These are phyloP conservation scores for Obelidium mucronatum DNA, from an alignment of 192 early-diverging fungal genomes.

Conservation along the genomic window DNA sequence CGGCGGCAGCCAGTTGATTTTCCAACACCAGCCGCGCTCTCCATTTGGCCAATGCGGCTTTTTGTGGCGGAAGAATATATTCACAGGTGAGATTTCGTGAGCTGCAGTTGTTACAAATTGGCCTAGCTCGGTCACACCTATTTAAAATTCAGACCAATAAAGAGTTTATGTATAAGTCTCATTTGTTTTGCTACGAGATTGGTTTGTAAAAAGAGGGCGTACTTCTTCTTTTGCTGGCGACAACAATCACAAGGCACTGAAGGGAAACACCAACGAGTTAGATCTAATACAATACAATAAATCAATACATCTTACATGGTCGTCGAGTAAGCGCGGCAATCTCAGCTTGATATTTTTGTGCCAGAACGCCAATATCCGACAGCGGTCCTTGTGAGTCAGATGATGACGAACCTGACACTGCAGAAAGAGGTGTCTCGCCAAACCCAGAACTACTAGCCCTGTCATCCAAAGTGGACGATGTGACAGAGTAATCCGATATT, in stretches of 20 bases:
- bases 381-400: not conserved
- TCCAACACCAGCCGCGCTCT: constrained; percentile 8
- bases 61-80: not conserved
- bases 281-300: too few species aligned
- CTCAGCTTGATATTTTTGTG: not conserved
- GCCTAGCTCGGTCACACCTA: not conserved
- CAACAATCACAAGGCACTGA: constrained; percentile 2
- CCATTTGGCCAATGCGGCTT: constrained; percentile 7
- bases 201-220: not conserved
- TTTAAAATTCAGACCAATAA: not conserved
- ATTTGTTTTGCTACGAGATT: not conserved
- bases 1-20: not conserved
- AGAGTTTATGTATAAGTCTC: not conserved
- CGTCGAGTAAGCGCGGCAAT: constrained; percentile 8
- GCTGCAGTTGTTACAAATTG: not conserved
- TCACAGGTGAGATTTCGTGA: not conserved
- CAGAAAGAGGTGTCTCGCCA: too few species aligned
- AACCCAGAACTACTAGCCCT: too few species aligned
- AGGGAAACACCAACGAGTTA: too few species aligned
- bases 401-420: not conserved
- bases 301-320: too few species aligned
- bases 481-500: too few species aligned
- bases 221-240: constrained; percentile 19
- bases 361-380: not conserved
- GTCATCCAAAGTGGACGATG: too few species aligned